phyloP scores from a whole-genome alignment of 768 basidiomycete genomes.

The Hericium coralloides region DNA sequence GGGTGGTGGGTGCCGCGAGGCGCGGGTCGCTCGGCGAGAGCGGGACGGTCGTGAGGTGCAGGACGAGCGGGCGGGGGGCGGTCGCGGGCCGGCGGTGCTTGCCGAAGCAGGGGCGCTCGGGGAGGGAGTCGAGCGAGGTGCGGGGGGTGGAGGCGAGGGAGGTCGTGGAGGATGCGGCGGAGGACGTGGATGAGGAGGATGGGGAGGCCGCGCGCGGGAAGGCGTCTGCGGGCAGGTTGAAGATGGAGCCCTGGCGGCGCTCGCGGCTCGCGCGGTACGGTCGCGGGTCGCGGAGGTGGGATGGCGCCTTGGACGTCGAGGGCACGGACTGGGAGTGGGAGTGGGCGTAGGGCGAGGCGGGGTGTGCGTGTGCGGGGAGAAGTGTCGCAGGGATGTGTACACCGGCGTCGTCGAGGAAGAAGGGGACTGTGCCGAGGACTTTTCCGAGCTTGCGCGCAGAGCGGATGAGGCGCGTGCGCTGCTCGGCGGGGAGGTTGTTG shows the following conservation, averaged over 20 bases:
- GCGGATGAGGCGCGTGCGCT: constrained; percentile 12
- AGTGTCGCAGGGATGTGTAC: background rate
- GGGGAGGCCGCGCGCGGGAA: background rate
- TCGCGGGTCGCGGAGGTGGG: background rate
- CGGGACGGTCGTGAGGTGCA: constrained; percentile 22
- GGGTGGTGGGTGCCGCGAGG: constrained; percentile 26
- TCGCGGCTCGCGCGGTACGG: background rate
- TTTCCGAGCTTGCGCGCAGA: constrained; percentile 13
- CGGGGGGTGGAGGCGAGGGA: constrained; percentile 15
- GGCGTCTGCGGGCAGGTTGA: background rate
- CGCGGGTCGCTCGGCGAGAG: constrained; percentile 20
- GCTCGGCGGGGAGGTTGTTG: constrained; percentile 9
- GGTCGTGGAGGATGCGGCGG: constrained; percentile 16
- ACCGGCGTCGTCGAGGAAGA: constrained; percentile 9
- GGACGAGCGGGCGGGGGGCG: constrained; percentile 23
- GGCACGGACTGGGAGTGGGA: background rate
- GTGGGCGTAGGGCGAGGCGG: background rate
- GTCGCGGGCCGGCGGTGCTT: constrained; percentile 2
- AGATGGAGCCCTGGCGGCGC: constrained; percentile 3
- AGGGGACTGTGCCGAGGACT: constrained; percentile 13
- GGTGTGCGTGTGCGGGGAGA: background rate
- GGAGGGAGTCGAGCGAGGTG: constrained; percentile 16
- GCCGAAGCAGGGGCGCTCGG: constrained; percentile 10
- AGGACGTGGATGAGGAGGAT: constrained; percentile 4
- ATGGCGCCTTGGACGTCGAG: background rate